A percentile compares a stretch with the other conserved stretches of the same genome.
phyloP scores from a whole-genome alignment of 2,329 filamentous ascomycete genomes.

The Diaporthe ampelina region DNA sequence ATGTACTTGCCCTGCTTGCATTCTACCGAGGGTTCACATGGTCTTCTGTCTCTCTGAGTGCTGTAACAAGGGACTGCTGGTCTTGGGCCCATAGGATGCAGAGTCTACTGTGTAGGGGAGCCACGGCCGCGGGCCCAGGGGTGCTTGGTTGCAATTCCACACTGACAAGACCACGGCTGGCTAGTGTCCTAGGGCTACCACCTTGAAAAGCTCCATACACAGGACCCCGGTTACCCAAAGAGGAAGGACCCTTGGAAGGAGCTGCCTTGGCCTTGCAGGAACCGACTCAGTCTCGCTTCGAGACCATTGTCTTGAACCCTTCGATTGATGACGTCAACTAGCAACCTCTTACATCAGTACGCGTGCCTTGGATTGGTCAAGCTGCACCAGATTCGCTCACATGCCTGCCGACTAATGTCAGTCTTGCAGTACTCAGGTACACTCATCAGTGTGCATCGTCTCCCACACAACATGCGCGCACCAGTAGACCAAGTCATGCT shows the following conservation, averaged over 20 bases:
- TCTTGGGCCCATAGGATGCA: no score
- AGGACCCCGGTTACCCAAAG: slow-evolving; percentile 12
- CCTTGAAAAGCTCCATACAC: slow-evolving; percentile 9
- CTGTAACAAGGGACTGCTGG: slow-evolving; percentile 3
- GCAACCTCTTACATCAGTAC: slow-evolving; percentile 22
- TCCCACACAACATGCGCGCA: not conserved
- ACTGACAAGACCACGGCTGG: slow-evolving; percentile 13
- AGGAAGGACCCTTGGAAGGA: slow-evolving; percentile 24
- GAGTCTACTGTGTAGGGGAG: not conserved
- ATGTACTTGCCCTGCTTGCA: not conserved
- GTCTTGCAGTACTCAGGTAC: slow-evolving; percentile 9
- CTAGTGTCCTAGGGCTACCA: slow-evolving; percentile 3
- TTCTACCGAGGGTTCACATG: not conserved
- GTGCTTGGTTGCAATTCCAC: not conserved
- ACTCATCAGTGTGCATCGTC: not conserved
- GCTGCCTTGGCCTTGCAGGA: slow-evolving; percentile 32
- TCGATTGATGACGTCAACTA: slow-evolving; percentile 15
- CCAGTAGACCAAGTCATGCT: not conserved
- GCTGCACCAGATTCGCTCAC: slow-evolving; percentile 8
- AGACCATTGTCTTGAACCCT: slow-evolving; percentile 21
- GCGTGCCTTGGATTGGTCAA: not conserved
- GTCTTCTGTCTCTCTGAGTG: not conserved
- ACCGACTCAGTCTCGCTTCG: slow-evolving; percentile 22
- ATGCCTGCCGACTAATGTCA: slow-evolving; percentile 16
- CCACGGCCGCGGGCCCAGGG: not conserved